Percentiles rank a stretch among this genome's conserved stretches.
Conservation (phyloP, 2,329 filamentous ascomycete genomes). For the Neospermospora avenae region DNA sequence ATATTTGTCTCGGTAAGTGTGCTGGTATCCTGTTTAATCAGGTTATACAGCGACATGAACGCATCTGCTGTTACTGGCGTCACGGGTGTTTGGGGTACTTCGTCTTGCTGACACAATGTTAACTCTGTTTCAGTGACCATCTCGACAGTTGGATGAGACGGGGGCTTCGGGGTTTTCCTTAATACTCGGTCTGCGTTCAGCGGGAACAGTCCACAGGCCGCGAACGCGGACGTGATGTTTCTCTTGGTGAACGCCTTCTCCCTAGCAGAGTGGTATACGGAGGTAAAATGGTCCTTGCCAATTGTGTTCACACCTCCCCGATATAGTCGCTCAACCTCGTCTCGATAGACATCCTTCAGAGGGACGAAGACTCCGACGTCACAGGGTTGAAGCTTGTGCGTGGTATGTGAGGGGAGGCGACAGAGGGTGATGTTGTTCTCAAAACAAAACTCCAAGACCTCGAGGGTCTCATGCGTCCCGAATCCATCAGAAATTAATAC, state of each 20-base stretch:
- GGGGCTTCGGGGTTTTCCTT: constrained; percentile 8
- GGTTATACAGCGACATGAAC: constrained; percentile 22
- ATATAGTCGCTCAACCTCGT: constrained; percentile 25
- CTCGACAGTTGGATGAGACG: constrained; percentile 1
- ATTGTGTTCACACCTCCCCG: constrained; percentile 27
- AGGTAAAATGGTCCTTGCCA: constrained; percentile 26
- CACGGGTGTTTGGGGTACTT: constrained; percentile 17
- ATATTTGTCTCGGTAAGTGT: constrained; percentile 19
- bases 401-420: constrained; percentile 26
- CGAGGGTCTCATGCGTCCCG: constrained; percentile 36
- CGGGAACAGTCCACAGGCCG: constrained; percentile 19
- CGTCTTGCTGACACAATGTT: constrained; percentile 9
- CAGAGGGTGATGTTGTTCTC: constrained; percentile 30
- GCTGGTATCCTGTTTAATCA: constrained; percentile 28
- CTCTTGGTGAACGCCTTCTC: constrained; percentile 19
- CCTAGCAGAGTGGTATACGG: constrained; percentile 24
- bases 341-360: constrained; percentile 28
- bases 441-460: constrained; percentile 32
- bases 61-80: constrained; percentile 16
- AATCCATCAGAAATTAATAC: constrained; percentile 38
- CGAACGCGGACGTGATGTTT: constrained; percentile 33
- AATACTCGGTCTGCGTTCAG: constrained; percentile 17
- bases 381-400: constrained; percentile 30
- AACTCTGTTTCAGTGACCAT: constrained; percentile 6
- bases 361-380: constrained; percentile 28